phyloP scores from a whole-genome alignment of 2,329 filamentous ascomycete species.

The Fusarium praegraminearum region DNA sequence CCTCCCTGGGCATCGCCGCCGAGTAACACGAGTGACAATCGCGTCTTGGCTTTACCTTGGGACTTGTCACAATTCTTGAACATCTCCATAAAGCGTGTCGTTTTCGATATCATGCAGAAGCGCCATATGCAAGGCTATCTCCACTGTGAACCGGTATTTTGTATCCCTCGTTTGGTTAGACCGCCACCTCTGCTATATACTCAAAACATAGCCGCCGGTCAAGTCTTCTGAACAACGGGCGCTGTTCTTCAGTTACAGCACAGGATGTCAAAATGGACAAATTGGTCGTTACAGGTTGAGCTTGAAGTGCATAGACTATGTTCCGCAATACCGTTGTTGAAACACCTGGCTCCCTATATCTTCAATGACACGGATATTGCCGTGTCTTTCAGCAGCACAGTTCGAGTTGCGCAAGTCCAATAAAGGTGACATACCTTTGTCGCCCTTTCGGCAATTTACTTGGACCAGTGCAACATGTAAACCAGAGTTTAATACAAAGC shows the following conservation, averaged over 20 bases:
- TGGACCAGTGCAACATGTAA: neutral
- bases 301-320: conserved; percentile 9
- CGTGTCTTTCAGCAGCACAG: neutral
- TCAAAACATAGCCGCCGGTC: neutral
- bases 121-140: neutral
- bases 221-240: neutral
- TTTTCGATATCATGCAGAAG: conserved; percentile 4
- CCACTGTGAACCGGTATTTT: conserved; percentile 10
- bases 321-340: neutral
- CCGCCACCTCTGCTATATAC: neutral
- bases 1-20: conserved; percentile 27
- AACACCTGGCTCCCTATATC: neutral
- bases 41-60: conserved; percentile 28
- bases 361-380: neutral
- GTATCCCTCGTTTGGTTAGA: neutral
- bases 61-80: conserved; percentile 12
- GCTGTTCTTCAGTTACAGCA: neutral
- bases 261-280: neutral
- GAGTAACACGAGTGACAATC: conserved; percentile 35
- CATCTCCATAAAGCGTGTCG: conserved; percentile 16
- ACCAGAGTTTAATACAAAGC: neutral
- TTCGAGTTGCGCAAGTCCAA: conserved; percentile 1
- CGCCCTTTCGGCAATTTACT: conserved; percentile 8
- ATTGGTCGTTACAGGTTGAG: neutral
- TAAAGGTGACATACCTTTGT: neutral